Conservation (phyloP, 305 asterid genomes). For the Fraxinus nigra region DNA sequence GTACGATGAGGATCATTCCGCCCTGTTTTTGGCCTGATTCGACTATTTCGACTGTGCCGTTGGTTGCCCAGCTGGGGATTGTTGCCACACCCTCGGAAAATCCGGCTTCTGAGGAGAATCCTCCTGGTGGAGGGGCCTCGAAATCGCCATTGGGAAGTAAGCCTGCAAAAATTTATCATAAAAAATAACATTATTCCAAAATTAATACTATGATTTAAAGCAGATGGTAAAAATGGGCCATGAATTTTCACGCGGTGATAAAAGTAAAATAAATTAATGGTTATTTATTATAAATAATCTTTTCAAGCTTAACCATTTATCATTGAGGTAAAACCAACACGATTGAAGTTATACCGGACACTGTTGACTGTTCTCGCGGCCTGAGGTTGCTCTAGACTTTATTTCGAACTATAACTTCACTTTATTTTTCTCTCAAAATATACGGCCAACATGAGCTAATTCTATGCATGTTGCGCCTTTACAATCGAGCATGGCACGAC, state of each 20-base stretch:
- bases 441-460: no score
- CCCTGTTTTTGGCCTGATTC: constrained; percentile 85
- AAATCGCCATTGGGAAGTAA: constrained; percentile 76
- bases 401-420: no score
- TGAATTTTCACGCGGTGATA: neutral
- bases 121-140: constrained; percentile 79
- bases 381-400: no score
- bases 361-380: no score
- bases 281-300: no score
- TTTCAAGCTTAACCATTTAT: neutral
- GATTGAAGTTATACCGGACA: no score
- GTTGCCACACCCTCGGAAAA: constrained; percentile 45
- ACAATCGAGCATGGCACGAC: neutral
- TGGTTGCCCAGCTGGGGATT: constrained; percentile 72
- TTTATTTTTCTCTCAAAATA: no score
- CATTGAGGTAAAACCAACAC: no score
- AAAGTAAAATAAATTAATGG: no score
- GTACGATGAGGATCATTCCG: constrained; percentile 93
- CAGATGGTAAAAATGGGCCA: neutral
- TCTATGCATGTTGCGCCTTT: no score
- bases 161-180: constrained; percentile 38
- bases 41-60: constrained; percentile 80
- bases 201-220: neutral
- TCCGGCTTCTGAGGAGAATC: constrained; percentile 49
- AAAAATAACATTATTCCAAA: no score